These are phyloP conservation scores for Eimeria acervulina DNA, from an alignment of 169 alveolate genomes.

Conservation along the genomic window DNA sequence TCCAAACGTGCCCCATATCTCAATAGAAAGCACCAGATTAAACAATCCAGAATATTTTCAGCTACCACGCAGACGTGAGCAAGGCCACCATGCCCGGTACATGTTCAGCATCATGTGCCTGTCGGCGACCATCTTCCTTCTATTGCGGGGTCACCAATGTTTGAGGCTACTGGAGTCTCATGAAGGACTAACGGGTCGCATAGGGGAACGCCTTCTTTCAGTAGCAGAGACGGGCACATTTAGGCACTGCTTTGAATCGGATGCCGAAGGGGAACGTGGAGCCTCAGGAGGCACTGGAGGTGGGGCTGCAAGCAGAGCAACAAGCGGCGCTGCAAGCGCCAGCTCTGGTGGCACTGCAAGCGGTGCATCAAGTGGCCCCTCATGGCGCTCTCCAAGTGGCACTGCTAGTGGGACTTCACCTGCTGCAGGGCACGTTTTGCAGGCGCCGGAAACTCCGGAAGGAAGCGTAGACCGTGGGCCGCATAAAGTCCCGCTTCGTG, in stretches of 20 bases:
- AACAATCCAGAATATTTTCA: not conserved
- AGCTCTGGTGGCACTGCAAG: not conserved
- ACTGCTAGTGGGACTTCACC: not conserved
- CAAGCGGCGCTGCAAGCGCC: not conserved
- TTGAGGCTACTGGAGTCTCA: not conserved
- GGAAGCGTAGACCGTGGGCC: not conserved
- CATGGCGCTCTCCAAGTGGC: not conserved
- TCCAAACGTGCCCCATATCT: not conserved
- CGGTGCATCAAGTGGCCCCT: not conserved
- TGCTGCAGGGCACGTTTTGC: not conserved
- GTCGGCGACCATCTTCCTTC: not conserved
- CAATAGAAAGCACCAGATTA: not conserved
- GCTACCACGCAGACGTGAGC: not conserved
- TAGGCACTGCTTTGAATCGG: not conserved
- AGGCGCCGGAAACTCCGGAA: not conserved
- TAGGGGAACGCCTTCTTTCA: not conserved
- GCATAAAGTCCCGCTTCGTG: not conserved
- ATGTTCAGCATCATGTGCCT: not conserved
- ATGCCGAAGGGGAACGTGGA: not conserved
- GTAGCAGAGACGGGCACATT: not conserved
- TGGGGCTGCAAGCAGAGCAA: not conserved
- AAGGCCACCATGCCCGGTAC: not conserved
- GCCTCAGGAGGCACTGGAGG: not conserved
- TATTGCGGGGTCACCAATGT: conserved; percentile 9
- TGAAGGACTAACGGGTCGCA: not conserved